Evolutionary conservation across 2,329 filamentous ascomycete species (phyloP).

Genomic region (Paradendryphiella salina): DNA sequence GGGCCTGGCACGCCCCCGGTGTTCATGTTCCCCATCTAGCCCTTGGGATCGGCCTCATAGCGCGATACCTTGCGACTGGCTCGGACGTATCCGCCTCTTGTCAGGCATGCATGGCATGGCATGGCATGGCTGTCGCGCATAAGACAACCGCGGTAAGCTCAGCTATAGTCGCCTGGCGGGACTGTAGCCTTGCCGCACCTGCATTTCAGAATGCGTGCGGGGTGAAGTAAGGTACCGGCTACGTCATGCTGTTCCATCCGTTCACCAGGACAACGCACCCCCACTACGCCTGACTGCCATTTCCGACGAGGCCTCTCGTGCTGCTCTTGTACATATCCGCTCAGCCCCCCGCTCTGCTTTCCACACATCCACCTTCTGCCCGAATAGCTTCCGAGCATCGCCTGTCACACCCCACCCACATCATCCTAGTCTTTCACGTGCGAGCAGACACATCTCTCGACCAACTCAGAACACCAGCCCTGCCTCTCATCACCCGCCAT

Average conservation of each 20-base stretch:
- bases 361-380: background rate
- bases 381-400: conserved; percentile 2
- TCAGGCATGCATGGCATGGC: background rate
- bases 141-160: conserved; percentile 7
- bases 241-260: conserved; percentile 8
- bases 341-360: background rate
- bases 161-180: background rate
- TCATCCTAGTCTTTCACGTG: conserved; percentile 16
- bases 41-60: background rate
- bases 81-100: background rate
- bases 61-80: background rate
- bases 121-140: background rate
- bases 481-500: background rate
- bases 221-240: conserved; percentile 10
- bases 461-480: no score
- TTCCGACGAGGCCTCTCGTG: conserved; percentile 8
- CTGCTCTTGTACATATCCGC: conserved; percentile 1
- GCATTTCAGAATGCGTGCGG: conserved; percentile 9
- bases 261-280: conserved; percentile 14
- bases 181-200: conserved; percentile 3
- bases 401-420: conserved; percentile 6
- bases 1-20: background rate
- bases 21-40: background rate
- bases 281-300: conserved; percentile 5
- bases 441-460: background rate